phyloP scores from a whole-genome alignment of 345 rosid genomes.

The Eucalyptus sp. region DNA sequence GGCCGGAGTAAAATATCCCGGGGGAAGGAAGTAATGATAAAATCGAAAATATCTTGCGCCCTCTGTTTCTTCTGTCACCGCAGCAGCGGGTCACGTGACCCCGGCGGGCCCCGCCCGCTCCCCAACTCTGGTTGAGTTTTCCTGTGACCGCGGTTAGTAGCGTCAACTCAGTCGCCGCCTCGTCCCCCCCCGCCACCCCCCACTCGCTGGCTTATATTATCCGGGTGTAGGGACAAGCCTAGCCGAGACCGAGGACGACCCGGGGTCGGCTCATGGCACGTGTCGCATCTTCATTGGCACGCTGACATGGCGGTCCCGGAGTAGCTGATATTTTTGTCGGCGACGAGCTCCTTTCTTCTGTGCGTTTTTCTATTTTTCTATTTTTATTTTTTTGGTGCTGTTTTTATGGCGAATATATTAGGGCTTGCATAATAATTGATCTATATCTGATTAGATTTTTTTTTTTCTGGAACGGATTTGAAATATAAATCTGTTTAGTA shows the following conservation, averaged over 20 bases:
- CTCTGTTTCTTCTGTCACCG: background rate
- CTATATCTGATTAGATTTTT: no score
- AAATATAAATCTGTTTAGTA: no score
- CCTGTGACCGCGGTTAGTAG: background rate
- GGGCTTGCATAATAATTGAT: no score
- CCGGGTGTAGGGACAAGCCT: background rate
- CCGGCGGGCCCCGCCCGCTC: background rate
- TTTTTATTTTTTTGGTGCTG: background rate
- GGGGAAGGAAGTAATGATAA: background rate
- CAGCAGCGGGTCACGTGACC: background rate
- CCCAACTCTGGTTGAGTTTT: background rate
- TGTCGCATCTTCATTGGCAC: background rate
- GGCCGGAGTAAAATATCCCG: background rate
- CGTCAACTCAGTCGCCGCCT: background rate
- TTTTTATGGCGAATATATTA: background rate
- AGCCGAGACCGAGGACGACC: background rate
- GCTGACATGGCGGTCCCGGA: background rate
- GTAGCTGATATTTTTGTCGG: background rate
- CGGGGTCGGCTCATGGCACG: background rate
- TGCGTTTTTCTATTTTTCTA: background rate
- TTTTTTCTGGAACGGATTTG: no score
- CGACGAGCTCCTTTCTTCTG: background rate
- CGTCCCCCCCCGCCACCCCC: rapidly evolving
- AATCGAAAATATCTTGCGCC: background rate
- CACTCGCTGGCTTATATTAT: background rate